Evolutionary conservation across 179 eudicot genomes (phyloP).

Genomic region (Patellifolia procumbens): DNA sequence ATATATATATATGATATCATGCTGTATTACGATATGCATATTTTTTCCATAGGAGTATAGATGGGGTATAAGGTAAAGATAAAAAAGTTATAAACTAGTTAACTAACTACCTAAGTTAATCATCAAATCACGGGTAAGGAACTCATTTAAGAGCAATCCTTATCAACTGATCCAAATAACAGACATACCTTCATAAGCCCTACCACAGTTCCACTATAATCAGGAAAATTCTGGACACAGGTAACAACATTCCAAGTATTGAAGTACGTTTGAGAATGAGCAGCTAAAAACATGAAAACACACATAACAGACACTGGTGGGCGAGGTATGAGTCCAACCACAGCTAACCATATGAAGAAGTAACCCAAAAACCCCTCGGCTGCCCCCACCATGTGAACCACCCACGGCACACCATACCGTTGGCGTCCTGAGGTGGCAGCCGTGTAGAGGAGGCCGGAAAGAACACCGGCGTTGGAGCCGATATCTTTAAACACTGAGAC

Average conservation of each 20-base stretch:
- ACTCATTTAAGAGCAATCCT: neutral
- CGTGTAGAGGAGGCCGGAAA: constrained; percentile 1
- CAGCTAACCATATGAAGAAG: constrained; percentile 65
- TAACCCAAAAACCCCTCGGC: constrained; percentile 60
- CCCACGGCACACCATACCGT: constrained; percentile 48
- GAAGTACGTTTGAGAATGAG: constrained; percentile 61
- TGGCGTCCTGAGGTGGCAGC: neutral
- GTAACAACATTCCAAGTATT: constrained; percentile 75
- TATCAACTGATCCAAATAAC: neutral
- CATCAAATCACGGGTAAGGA: too few relatives aligned
- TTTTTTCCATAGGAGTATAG: too few relatives aligned
- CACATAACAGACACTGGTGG: constrained; percentile 51
- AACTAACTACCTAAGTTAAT: too few relatives aligned
- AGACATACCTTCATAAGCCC: constrained; percentile 18
- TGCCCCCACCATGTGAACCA: constrained; percentile 54
- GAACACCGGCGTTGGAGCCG: constrained; percentile 41
- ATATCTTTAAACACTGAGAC: constrained; percentile 68
- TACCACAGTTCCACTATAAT: constrained; percentile 9
- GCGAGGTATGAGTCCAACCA: constrained; percentile 40
- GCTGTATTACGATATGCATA: too few relatives aligned
- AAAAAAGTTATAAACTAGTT: too few relatives aligned
- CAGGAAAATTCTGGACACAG: constrained; percentile 38
- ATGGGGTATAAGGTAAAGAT: too few relatives aligned
- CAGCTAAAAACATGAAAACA: constrained; percentile 59
- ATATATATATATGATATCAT: too few relatives aligned